Conservation (phyloP, 2,329 filamentous ascomycete genomes). For the Fusarium sp. region DNA sequence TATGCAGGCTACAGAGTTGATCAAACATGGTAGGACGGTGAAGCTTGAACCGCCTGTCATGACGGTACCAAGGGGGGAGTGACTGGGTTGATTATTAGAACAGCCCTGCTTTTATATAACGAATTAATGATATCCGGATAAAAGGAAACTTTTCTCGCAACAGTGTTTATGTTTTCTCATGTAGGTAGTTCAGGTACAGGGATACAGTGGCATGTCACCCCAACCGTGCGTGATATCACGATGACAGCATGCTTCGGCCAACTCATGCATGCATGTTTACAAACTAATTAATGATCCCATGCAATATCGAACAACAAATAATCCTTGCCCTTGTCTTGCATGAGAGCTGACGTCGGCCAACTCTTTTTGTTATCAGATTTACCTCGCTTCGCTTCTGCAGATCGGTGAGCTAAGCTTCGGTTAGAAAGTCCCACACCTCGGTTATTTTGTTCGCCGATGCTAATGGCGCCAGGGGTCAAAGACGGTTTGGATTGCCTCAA, state of each 20-base stretch:
- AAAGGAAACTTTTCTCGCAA: neutral
- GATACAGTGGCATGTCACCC: neutral
- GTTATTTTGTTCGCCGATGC: slow-evolving; percentile 20
- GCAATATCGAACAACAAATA: neutral
- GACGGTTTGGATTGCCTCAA: neutral
- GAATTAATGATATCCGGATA: slow-evolving; percentile 15
- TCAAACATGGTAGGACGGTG: slow-evolving; percentile 40
- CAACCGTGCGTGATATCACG: neutral
- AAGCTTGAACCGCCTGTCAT: slow-evolving; percentile 29
- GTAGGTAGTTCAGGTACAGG: neutral
- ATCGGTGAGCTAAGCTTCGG: slow-evolving; percentile 24
- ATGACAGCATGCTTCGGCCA: neutral
- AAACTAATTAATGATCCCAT: neutral
- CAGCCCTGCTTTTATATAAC: neutral
- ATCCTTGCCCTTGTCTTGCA: neutral
- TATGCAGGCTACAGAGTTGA: slow-evolving; percentile 50
- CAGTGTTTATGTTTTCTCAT: neutral
- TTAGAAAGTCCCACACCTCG: neutral
- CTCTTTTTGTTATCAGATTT: neutral
- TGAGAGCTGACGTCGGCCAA: slow-evolving; percentile 1
- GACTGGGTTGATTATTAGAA: neutral
- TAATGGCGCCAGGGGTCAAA: neutral
- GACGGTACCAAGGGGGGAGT: slow-evolving; percentile 16
- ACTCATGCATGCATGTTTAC: neutral
- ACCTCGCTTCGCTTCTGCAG: neutral